Evolutionary conservation across 2,329 filamentous ascomycete species (phyloP).

Genomic region (Cadophora malorum): DNA sequence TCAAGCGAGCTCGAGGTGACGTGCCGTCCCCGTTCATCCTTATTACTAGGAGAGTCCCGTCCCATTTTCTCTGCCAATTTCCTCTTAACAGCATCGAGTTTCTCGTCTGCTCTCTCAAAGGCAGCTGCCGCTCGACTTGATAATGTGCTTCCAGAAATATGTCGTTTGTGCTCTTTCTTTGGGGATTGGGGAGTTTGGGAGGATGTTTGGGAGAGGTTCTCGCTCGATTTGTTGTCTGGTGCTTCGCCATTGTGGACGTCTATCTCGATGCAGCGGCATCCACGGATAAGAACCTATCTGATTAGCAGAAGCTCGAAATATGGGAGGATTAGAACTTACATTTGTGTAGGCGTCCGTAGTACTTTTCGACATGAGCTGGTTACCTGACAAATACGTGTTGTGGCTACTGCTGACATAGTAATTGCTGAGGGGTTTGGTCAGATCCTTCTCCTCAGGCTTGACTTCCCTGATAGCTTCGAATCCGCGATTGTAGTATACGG

Average conservation of each 20-base stretch:
- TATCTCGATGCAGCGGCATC: slow-evolving; percentile 91
- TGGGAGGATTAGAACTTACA: slow-evolving; percentile 54
- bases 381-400: slow-evolving; percentile 90
- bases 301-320: slow-evolving; percentile 22
- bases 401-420: slow-evolving; percentile 96
- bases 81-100: slow-evolving; percentile 38
- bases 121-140: slow-evolving; percentile 42
- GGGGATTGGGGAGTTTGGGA: slow-evolving; percentile 35
- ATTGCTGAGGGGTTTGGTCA: slow-evolving; percentile 55
- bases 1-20: slow-evolving; percentile 29
- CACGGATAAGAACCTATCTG: slow-evolving; percentile 69
- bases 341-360: slow-evolving; percentile 80
- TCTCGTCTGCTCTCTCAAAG: slow-evolving; percentile 41
- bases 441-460: slow-evolving; percentile 38
- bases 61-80: slow-evolving; percentile 33
- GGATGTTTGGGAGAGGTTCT: slow-evolving; percentile 24
- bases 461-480: slow-evolving; percentile 40
- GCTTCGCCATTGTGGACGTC: slow-evolving; percentile 86
- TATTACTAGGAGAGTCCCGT: slow-evolving; percentile 29
- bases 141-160: slow-evolving; percentile 44
- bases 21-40: slow-evolving; percentile 33
- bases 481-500: slow-evolving; percentile 40
- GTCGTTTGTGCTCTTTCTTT: slow-evolving; percentile 53
- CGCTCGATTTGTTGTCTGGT: slow-evolving; percentile 41
- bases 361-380: slow-evolving; percentile 78